Conservation (phyloP, 495 filamentous ascomycete species). For the Trichoderma virens region DNA sequence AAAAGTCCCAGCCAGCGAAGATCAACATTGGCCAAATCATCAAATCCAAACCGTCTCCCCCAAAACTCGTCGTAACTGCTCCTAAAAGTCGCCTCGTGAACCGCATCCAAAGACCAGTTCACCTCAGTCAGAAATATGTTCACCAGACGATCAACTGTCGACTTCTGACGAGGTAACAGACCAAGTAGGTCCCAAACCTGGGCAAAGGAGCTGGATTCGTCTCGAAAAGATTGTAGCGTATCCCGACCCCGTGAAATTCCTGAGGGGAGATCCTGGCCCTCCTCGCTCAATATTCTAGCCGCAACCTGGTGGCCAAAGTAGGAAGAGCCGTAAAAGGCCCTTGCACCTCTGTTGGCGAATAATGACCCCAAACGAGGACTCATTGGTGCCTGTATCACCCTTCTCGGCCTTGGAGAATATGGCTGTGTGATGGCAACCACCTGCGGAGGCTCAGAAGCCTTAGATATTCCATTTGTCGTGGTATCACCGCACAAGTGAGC, state of each 20-base stretch:
- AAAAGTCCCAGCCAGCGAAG: neutral
- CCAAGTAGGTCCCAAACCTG: constrained; percentile 4
- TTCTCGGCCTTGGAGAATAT: neutral
- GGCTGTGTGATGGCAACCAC: neutral
- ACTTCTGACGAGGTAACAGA: neutral
- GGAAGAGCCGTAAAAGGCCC: constrained; percentile 1
- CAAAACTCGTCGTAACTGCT: constrained; percentile 7
- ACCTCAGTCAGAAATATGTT: neutral
- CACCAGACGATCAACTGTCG: neutral
- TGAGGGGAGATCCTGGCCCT: neutral
- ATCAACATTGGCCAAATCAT: constrained; percentile 7
- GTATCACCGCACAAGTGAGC: neutral
- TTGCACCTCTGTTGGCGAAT: neutral
- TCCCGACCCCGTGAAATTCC: neutral
- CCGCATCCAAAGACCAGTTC: constrained; percentile 5
- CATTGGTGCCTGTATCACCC: neutral
- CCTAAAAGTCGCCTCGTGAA: neutral
- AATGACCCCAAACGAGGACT: neutral
- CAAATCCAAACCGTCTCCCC: constrained; percentile 1
- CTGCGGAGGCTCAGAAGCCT: neutral
- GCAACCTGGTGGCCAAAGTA: constrained; percentile 4
- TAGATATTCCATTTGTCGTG: neutral
- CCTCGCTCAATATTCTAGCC: neutral
- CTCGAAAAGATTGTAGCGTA: neutral
- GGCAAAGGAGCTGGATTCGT: neutral